Percentiles rank a stretch among this genome's conserved stretches.
These are phyloP conservation scores for Auricularia heimuer DNA, from an alignment of 768 basidiomycete genomes.

Conservation along the genomic window DNA sequence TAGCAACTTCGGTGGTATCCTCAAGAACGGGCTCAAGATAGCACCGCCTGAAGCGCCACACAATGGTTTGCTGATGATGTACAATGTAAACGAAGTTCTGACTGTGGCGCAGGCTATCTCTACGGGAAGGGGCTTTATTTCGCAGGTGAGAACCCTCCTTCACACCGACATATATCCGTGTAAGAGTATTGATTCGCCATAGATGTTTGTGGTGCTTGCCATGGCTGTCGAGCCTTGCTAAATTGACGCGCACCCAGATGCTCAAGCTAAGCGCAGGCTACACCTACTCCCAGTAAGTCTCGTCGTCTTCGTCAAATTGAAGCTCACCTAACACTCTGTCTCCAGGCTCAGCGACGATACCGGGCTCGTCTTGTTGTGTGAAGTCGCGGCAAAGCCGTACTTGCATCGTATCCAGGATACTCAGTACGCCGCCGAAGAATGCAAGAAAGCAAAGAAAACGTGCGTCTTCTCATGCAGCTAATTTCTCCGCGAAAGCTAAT, in stretches of 20 bases:
- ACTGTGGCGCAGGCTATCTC: slow-evolving; percentile 37
- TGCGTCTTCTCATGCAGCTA: slow-evolving; percentile 13
- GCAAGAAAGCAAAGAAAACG: slow-evolving; percentile 32
- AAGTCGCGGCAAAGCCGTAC: slow-evolving; percentile 49
- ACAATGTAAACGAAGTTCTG: slow-evolving; percentile 24
- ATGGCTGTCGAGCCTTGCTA: background rate
- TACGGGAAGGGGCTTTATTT: slow-evolving; percentile 62
- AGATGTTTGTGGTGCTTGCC: background rate
- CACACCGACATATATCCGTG: background rate
- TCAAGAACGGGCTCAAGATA: slow-evolving; percentile 52
- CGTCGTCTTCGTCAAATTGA: background rate
- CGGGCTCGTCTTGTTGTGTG: slow-evolving; percentile 49
- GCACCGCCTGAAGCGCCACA: slow-evolving; percentile 43
- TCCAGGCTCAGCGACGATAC: slow-evolving; percentile 38
- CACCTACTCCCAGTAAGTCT: background rate
- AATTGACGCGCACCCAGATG: slow-evolving; percentile 37
- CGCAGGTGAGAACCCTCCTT: slow-evolving; percentile 35
- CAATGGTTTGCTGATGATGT: background rate
- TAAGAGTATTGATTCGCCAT: background rate
- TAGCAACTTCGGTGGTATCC: slow-evolving; percentile 48
- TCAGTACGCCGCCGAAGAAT: slow-evolving; percentile 40
- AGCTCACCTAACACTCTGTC: background rate
- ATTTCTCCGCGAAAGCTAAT: background rate
- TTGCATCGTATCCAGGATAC: slow-evolving; percentile 36
- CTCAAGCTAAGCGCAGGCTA: slow-evolving; percentile 34